Conservation (phyloP, 2,329 filamentous ascomycete genomes). For the Fusarium burgessii region DNA sequence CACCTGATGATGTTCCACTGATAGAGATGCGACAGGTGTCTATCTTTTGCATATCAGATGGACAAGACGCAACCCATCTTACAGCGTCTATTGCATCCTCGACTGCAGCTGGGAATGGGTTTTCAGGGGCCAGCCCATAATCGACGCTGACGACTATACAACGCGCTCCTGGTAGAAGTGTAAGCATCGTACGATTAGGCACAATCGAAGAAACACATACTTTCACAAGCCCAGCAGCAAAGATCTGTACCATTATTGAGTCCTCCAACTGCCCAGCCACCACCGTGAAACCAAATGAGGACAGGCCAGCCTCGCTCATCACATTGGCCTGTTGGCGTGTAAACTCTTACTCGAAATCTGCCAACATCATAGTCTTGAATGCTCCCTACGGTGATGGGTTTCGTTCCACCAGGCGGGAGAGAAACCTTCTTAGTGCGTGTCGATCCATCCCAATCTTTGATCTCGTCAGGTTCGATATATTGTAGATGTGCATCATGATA, state of each 20-base stretch:
- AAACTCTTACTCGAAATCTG: conserved; percentile 50
- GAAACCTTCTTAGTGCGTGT: conserved; percentile 43
- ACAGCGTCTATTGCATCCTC: conserved; percentile 51
- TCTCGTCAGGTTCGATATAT: conserved; percentile 52
- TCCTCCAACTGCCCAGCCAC: conserved; percentile 55
- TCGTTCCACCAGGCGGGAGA: conserved; percentile 45
- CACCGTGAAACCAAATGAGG: conserved; percentile 56
- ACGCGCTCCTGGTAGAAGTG: conserved; percentile 28
- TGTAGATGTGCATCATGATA: conserved; percentile 55
- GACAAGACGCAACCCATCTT: conserved; percentile 45
- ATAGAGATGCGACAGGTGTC: conserved; percentile 46
- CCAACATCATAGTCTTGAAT: conserved; percentile 46
- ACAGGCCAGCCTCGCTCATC: conserved; percentile 51
- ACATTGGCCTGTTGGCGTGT: conserved; percentile 44
- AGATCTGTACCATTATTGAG: conserved; percentile 52
- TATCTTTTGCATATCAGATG: conserved; percentile 40
- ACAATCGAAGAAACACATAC: conserved; percentile 16
- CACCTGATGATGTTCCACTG: conserved; percentile 50
- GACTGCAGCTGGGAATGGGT: conserved; percentile 51
- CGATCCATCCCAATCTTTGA: conserved; percentile 50
- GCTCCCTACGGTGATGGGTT: conserved; percentile 46
- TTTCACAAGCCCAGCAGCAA: conserved; percentile 49
- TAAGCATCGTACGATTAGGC: conserved; percentile 6
- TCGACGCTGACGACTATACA: conserved; percentile 50
- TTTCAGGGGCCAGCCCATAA: conserved; percentile 54